Base-by-base conservation (phyloP, 2,329 filamentous ascomycete species). In the Calonectria montana region DNA sequence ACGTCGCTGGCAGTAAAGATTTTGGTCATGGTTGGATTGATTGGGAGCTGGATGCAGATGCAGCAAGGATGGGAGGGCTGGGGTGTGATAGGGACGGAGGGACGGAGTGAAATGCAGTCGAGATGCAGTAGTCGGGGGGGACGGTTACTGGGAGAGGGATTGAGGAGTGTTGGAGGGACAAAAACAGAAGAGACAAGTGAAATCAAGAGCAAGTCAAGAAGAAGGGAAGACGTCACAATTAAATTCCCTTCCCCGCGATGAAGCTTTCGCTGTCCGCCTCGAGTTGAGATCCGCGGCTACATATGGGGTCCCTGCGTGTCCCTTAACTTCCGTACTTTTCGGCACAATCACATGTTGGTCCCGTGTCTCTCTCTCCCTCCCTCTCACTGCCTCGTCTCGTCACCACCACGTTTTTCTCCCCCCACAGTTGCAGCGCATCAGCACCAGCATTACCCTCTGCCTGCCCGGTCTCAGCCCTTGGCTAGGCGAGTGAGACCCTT, bases 1-100 rank as follows among this genome's bases (percentile, higher is more conserved):
- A 99, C 96, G 83, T 98, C 96, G 87, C 90, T 90, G 76, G 92
- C 89, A 67, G 92, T 93, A 83, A 98, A 98, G 35, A 91, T 93
- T 86, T 97, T 94, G 63, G 96, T 94, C 97, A 99, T 99, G 80
- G 70, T 89, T 75, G 69, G 27, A 70, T 35, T 57, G 35, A 45
- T 62, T 29, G 65, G 39, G 31, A 50, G 75, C 29, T 50, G 59
- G 37, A 27, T 48, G 45, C 62, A 62, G 43, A 25, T 59, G 53
- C 53, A 59, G 53, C 35, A 39, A 59, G 53, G 35, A n/a, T 59
- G 31, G 31, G 37, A 18, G 25, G 53, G 31, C 43, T 23, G 23
- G 29, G 48, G 29, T 55, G 29, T 43, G 61, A 55, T 41, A 43
- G 21, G 50, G 35, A 57, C 10, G 25, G 41, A 43, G 23, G 27